Base-by-base conservation (phyloP, 2,329 filamentous ascomycete genomes). In the Stachybotrys chartarum region DNA sequence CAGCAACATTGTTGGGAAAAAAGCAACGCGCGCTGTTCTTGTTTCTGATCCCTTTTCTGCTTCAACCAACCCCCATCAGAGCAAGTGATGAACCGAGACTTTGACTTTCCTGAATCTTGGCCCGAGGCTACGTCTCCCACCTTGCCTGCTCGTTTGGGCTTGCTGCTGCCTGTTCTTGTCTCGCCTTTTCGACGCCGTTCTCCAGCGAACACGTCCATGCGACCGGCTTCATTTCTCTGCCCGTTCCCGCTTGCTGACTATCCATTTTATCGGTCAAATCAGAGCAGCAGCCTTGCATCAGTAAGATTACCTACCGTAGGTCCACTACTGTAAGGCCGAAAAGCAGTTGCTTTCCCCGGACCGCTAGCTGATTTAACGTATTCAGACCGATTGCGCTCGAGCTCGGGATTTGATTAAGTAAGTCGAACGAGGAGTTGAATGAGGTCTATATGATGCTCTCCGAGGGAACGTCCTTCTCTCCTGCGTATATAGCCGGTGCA, bases 21-120 rank as follows among this genome's bases (percentile, higher is more conserved):
- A 69, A 66, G 68, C 67, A 71, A 71, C 65, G 64, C 63, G 57
- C 62, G 32, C 59, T 61, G 3, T 55, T 59, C 63, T 57, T 64
- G 58, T 62, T 60, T 59, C 57, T 61, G 59, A 63, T 65, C 58
- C 55, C 62, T 63, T 58, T 60, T 61, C 62, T 59, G 54, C 55
- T 56, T 57, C 52, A 45, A 48, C 54, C 58, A 48, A 54, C 58
- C 62, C 60, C 57, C 60, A 57, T 59, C 60, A 61, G 61, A 61
- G 55, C 59, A 59, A 57, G 30, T 59, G 35, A 51, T 51, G 58
- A 52, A 54, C 60, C 64, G 58, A 69, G 59, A 67, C 65, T 59
- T 60, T 65, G 62, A 62, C 63, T 63, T 59, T 64, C 59, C 60
- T 55, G 54, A 67, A 63, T 61, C 61, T 63, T 58, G 57, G 58